phyloP scores from a whole-genome alignment of 108 stramenopile species.

The Stephanodiscus minutulus region DNA sequence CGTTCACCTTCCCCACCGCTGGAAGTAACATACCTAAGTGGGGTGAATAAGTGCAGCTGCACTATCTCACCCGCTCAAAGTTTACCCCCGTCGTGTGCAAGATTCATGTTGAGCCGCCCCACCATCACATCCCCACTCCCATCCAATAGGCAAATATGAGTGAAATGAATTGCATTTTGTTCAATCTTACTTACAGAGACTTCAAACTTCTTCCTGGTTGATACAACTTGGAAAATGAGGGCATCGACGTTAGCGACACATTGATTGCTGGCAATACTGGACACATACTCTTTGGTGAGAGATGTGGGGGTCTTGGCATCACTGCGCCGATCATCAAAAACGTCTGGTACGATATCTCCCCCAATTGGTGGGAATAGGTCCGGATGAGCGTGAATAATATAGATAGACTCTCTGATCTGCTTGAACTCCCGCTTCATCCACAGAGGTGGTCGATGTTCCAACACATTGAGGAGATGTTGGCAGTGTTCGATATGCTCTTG shows the following conservation, averaged over 20 bases:
- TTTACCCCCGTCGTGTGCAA: neutral
- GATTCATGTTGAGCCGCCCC: neutral
- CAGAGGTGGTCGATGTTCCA: too few species aligned
- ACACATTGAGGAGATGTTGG: too few species aligned
- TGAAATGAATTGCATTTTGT: neutral
- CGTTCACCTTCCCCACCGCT: neutral
- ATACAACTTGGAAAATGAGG: neutral
- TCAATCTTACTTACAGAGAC: neutral
- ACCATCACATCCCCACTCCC: neutral
- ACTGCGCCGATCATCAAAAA: neutral
- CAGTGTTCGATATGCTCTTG: too few species aligned
- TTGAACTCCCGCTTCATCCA: too few species aligned
- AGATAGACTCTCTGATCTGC: neutral
- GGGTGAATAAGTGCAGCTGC: neutral
- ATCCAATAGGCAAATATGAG: neutral
- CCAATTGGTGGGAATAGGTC: neutral
- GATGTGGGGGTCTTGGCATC: neutral
- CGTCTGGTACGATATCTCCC: neutral
- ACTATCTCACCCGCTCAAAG: neutral
- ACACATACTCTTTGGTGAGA: too few species aligned
- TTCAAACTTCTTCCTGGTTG: neutral
- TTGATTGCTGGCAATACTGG: neutral
- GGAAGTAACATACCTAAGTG: neutral
- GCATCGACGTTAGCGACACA: neutral
- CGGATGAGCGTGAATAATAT: neutral